A percentile compares a stretch with the other conserved stretches of the same genome.
Evolutionary conservation across 208 protist genomes (phyloP).

Genomic region (Trypanosoma brucei): DNA sequence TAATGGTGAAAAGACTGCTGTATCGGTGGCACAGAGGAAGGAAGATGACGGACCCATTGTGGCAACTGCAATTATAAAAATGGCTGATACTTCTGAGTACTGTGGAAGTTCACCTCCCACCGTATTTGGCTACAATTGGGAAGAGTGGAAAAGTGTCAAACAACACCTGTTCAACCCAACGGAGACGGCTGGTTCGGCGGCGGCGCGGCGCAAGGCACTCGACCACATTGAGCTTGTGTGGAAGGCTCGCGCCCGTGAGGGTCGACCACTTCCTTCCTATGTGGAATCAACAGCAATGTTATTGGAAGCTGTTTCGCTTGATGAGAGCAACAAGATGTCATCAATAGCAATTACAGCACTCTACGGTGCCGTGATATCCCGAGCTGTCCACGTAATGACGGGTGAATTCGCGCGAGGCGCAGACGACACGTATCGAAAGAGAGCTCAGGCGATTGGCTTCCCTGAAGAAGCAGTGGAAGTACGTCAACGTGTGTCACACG

Average conservation of each 20-base stretch:
- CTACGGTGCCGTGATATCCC: constrained; percentile 78
- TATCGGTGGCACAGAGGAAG: background rate
- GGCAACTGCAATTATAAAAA: background rate
- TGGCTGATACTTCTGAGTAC: background rate
- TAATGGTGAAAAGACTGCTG: background rate
- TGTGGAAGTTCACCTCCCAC: constrained; percentile 15
- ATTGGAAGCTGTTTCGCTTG: constrained; percentile 44
- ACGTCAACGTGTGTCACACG: constrained; percentile 83
- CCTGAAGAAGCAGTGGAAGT: constrained; percentile 86
- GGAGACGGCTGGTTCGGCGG: constrained; percentile 9
- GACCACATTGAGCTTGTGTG: constrained; percentile 37
- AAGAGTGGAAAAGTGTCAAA: constrained; percentile 65
- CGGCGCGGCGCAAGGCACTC: constrained; percentile 44
- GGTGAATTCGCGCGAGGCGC: constrained; percentile 60
- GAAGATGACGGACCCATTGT: background rate
- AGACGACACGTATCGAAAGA: constrained; percentile 75
- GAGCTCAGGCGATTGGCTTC: constrained; percentile 63
- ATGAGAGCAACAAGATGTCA: constrained; percentile 33
- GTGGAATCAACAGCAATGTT: constrained; percentile 68
- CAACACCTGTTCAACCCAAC: constrained; percentile 40
- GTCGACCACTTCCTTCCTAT: constrained; percentile 58
- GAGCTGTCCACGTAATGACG: constrained; percentile 80
- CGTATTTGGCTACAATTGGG: constrained; percentile 65
- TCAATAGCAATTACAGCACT: constrained; percentile 8
- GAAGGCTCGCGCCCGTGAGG: constrained; percentile 47